A percentile compares a stretch with the other conserved stretches of the same genome.
phyloP scores from a whole-genome alignment of 2,329 filamentous ascomycete species.

The Trichophyton simii region DNA sequence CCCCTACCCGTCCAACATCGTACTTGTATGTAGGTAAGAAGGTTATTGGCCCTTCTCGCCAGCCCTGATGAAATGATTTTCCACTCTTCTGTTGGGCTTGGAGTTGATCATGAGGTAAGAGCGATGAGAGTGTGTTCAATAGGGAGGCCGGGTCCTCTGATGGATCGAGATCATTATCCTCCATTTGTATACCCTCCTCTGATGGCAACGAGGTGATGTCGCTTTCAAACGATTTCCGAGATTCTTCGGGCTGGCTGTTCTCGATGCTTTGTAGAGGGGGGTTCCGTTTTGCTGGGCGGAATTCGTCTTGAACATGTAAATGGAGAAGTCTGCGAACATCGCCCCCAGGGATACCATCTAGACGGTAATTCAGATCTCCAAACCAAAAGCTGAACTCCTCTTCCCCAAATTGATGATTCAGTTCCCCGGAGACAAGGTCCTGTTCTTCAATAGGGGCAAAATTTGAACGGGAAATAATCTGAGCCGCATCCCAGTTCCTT shows the following conservation, averaged over 20 bases:
- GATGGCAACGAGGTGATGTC: conserved; percentile 5
- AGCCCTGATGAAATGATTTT: conserved; percentile 83
- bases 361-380: conserved; percentile 86
- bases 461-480: conserved; percentile 61
- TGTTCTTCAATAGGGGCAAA: conserved; percentile 65
- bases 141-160: conserved; percentile 72
- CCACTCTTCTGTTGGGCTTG: conserved; percentile 56
- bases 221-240: conserved; percentile 6
- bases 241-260: conserved; percentile 6
- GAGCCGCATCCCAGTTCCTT: conserved; percentile 76
- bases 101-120: conserved; percentile 84
- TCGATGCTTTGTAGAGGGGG: conserved; percentile 9
- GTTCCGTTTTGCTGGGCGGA: conserved; percentile 11
- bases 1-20: conserved; percentile 79
- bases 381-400: conserved; percentile 96
- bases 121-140: conserved; percentile 73
- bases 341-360: conserved; percentile 76
- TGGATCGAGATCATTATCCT: conserved; percentile 56
- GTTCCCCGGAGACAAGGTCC: conserved; percentile 45
- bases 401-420: conserved; percentile 57
- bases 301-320: conserved; percentile 44
- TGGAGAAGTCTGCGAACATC: conserved; percentile 77
- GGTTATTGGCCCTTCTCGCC: conserved; percentile 74
- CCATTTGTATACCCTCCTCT: conserved; percentile 12
- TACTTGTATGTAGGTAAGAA: conserved; percentile 98